Evolutionary conservation across 2,329 filamentous ascomycete genomes (phyloP).

Genomic region (Fusarium nematophilum): DNA sequence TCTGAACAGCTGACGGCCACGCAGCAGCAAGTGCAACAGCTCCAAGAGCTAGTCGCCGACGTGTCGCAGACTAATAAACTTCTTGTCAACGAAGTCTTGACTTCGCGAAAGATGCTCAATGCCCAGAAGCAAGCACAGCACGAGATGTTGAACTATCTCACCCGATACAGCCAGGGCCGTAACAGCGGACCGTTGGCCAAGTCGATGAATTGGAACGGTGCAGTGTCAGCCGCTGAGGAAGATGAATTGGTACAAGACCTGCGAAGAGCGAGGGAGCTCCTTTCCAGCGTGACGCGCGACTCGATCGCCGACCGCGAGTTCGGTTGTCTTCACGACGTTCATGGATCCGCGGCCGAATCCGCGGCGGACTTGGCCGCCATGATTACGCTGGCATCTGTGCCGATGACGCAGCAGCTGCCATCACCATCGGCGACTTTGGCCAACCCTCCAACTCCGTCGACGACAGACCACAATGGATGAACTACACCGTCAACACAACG

Average conservation of each 20-base stretch:
- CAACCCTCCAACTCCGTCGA: no score
- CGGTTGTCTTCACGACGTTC: conserved; percentile 65
- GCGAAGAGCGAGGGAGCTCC: conserved; percentile 66
- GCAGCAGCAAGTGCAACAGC: conserved; percentile 88
- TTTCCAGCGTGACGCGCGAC: conserved; percentile 64
- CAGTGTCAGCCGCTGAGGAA: conserved; percentile 54
- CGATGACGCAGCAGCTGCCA: conserved; percentile 63
- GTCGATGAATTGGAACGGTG: no score
- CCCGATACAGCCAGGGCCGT: no score
- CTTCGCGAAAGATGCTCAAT: conserved; percentile 70
- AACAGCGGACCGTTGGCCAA: no score
- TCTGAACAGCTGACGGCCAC: conserved; percentile 90
- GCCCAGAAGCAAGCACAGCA: conserved; percentile 67
- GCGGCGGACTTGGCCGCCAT: conserved; percentile 64
- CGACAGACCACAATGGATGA: no score
- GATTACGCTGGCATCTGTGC: conserved; percentile 55
- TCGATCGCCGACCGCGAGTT: conserved; percentile 65
- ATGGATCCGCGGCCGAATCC: no score
- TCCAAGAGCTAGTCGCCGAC: conserved; percentile 87
- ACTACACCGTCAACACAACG: no score
- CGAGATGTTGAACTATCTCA: conserved; percentile 68
- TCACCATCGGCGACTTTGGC: no score
- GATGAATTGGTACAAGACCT: conserved; percentile 65
- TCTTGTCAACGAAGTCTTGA: conserved; percentile 70
- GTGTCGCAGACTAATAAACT: conserved; percentile 73